Conservation (phyloP, 2,329 filamentous ascomycete species). For the Endothia cerciana region DNA sequence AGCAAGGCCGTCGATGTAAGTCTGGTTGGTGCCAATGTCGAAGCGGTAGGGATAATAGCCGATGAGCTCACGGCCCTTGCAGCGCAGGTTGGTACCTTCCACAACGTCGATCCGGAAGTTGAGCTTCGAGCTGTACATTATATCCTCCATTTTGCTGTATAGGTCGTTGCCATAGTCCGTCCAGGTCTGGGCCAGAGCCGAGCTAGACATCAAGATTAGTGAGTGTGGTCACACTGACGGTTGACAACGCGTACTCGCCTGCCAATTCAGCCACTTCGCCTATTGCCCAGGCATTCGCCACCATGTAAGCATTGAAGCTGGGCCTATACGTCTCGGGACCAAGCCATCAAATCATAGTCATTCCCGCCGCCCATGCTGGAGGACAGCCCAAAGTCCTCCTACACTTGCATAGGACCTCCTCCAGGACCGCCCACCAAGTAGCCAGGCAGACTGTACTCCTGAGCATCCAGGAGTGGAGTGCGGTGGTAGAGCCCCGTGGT, state of each 20-base stretch:
- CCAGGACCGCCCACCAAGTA: neutral
- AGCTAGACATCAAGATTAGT: neutral
- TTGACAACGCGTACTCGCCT: neutral
- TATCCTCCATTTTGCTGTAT: neutral
- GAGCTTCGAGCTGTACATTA: neutral
- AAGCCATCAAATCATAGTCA: constrained; percentile 1
- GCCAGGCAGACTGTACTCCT: constrained; percentile 1
- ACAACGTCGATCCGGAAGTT: constrained; percentile 2
- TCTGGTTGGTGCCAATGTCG: constrained; percentile 1
- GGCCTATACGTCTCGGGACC: neutral
- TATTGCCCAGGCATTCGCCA: constrained; percentile 1
- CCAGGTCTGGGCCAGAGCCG: neutral
- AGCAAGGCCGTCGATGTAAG: neutral
- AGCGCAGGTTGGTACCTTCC: neutral
- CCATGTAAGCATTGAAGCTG: constrained; percentile 1
- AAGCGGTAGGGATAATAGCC: neutral
- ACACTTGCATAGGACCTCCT: neutral
- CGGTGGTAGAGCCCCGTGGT: neutral
- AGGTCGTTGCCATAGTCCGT: neutral
- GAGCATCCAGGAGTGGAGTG: neutral
- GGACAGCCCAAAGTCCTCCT: neutral
- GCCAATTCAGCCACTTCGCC: neutral
- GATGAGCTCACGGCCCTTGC: neutral
- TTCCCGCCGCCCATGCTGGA: neutral
- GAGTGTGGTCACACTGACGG: too few species aligned